phyloP scores from a whole-genome alignment of 768 basidiomycete genomes.

The Serendipita sp. region DNA sequence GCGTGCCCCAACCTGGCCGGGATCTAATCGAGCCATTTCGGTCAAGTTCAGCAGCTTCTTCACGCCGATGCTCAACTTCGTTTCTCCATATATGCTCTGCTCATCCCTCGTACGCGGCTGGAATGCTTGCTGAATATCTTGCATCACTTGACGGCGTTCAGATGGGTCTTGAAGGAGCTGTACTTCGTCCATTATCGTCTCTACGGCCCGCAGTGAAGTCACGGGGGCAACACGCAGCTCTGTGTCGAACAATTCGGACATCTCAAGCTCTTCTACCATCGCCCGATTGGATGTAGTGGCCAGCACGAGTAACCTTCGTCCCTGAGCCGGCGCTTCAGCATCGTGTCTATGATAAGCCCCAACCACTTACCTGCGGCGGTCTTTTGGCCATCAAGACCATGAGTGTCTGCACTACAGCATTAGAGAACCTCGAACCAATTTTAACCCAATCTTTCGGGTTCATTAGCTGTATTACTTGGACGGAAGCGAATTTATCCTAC shows the following conservation, averaged over 20 bases:
- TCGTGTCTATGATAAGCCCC: neutral
- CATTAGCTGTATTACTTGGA: neutral
- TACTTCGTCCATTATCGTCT: conserved; percentile 61
- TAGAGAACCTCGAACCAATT: conserved; percentile 92
- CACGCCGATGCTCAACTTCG: conserved; percentile 64
- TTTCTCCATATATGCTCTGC: conserved; percentile 29
- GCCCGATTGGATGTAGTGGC: conserved; percentile 82
- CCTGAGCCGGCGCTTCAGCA: conserved; percentile 28
- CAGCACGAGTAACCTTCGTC: conserved; percentile 76
- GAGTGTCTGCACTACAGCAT: conserved; percentile 77
- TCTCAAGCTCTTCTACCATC: conserved; percentile 74
- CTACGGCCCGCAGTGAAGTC: conserved; percentile 49
- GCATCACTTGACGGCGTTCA: conserved; percentile 42
- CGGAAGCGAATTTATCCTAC: conserved; percentile 27
- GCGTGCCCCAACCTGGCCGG: conserved; percentile 60
- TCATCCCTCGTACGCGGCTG: conserved; percentile 21
- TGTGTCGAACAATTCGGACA: conserved; percentile 78
- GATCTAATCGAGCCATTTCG: conserved; percentile 97
- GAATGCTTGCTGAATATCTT: conserved; percentile 46
- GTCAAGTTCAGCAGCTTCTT: conserved; percentile 83
- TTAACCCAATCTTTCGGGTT: conserved; percentile 71
- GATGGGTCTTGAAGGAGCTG: conserved; percentile 47
- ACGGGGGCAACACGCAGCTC: conserved; percentile 76
- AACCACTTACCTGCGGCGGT: conserved; percentile 65
- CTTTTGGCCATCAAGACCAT: conserved; percentile 74